Conservation (phyloP, 2,329 filamentous ascomycete species). For the Colletotrichum kahawae region DNA sequence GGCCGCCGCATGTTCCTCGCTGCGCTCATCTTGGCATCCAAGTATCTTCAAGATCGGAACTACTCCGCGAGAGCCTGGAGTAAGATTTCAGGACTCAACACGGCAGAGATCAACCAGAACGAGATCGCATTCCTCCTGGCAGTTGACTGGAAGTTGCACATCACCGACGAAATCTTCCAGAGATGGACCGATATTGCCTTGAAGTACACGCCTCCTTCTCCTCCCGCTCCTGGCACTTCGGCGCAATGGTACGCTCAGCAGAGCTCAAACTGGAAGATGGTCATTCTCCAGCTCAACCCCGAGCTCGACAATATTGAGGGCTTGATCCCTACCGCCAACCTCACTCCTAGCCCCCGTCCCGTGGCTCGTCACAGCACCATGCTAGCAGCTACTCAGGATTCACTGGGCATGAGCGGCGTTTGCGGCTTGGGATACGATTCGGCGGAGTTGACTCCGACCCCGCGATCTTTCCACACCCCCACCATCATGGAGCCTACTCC, state of each 20-base stretch:
- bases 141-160: slow-evolving; percentile 94
- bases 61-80: slow-evolving; percentile 98
- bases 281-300: slow-evolving; percentile 62
- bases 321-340: slow-evolving; percentile 43
- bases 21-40: slow-evolving; percentile 92
- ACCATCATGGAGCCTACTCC: slow-evolving; percentile 56
- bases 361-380: slow-evolving; percentile 46
- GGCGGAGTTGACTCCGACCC: slow-evolving; percentile 44
- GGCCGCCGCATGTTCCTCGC: slow-evolving; percentile 97
- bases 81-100: slow-evolving; percentile 96
- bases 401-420: slow-evolving; percentile 19
- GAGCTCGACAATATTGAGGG: slow-evolving; percentile 64
- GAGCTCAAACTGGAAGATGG: slow-evolving; percentile 60
- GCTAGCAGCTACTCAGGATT: slow-evolving; percentile 47
- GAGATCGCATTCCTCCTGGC: slow-evolving; percentile 90
- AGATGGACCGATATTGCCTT: slow-evolving; percentile 94
- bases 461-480: slow-evolving; percentile 46
- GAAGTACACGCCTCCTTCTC: slow-evolving; percentile 75
- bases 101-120: slow-evolving; percentile 94
- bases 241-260: slow-evolving; percentile 50
- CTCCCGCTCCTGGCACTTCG: slow-evolving; percentile 56
- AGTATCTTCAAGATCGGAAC: slow-evolving; percentile 97
- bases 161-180: slow-evolving; percentile 86
- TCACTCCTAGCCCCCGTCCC: slow-evolving; percentile 37
- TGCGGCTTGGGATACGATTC: slow-evolving; percentile 39